Base-by-base conservation (phyloP, 345 rosid genomes). In the Citrus maxima region DNA sequence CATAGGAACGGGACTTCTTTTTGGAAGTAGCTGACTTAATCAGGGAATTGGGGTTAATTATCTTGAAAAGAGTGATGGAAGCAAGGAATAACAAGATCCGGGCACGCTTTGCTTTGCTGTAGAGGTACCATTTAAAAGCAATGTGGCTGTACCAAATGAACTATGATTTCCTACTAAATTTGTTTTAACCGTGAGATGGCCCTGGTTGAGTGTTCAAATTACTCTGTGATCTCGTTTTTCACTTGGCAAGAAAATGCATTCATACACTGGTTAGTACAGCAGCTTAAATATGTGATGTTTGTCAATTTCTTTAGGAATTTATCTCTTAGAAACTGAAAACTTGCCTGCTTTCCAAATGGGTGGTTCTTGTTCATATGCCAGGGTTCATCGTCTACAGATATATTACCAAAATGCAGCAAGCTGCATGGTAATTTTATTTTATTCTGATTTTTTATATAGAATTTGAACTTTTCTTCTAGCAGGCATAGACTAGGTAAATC, bases 1-100 rank as follows among this genome's bases (percentile, higher is more conserved):
- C 88, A 96, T 98, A 94, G 79, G 95, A 96, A 62, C 81, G 92
- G n/a, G 98, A 98, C 60, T 87, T 91, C 87, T 94, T 96, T 87
- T 85, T 96, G 0, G 99, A 96, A 82, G 94, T 93, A 70, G 98
- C 98, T n/a, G 98, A 94, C 75, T 75, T 94, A 76, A 91, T 96
- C 79, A 82, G 93, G 83, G 94, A 97, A 72, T 75, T 93, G 87
- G 99, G 99, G 67, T 82, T 96, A 73, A 96, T 95, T 67, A 96
- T 96, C 87, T 87, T 96, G 90, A 94, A 90, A 80, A 98, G 99
- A 28, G 88, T 93, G 35, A 89, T 94, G 88, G 98, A 96, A 82
- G 87, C 95, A 78, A 86, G 92, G 56, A 70, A 87, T 24, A 93
- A 89, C 86, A 93, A 94, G 86, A 89, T 94, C 63, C 91, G 97